phyloP scores from a whole-genome alignment of 106 monocot species.

The Allium cepa region DNA sequence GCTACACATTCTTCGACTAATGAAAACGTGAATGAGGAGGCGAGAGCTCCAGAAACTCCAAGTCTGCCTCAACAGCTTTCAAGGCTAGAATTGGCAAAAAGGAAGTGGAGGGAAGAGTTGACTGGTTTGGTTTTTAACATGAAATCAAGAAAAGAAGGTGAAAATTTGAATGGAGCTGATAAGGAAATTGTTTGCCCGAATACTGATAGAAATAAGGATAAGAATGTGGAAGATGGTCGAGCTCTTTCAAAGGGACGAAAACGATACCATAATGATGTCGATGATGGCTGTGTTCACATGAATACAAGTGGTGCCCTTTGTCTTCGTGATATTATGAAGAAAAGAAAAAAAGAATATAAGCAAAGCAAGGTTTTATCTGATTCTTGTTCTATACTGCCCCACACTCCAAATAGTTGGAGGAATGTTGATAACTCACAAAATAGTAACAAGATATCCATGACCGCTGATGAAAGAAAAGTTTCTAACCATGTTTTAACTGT shows the following conservation, averaged over 20 bases:
- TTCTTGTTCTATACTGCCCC: background rate
- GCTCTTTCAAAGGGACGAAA: conserved; percentile 12
- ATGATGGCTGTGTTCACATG: conserved; percentile 5
- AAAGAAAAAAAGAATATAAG: background rate
- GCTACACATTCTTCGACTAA: background rate
- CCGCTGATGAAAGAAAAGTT: background rate
- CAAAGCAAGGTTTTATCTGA: background rate
- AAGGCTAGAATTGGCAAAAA: background rate
- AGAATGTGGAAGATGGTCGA: background rate
- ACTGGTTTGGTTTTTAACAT: conserved; percentile 1
- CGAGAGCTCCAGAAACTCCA: conserved; percentile 3
- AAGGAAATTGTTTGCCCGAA: background rate
- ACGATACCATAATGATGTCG: conserved; percentile 8
- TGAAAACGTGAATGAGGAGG: background rate
- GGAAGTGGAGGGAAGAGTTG: conserved; percentile 5
- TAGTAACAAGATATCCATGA: background rate
- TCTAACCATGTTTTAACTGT: background rate
- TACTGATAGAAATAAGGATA: background rate
- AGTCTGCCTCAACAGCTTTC: conserved; percentile 2
- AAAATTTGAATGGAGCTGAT: conserved; percentile 25
- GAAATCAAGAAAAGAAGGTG: conserved; percentile 15
- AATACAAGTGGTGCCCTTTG: background rate
- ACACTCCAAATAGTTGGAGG: background rate
- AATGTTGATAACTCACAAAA: background rate
- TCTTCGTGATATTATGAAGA: conserved; percentile 2